Evolutionary conservation across 2,329 filamentous ascomycete species (phyloP).

Genomic region (Emydomyces testavorans): DNA sequence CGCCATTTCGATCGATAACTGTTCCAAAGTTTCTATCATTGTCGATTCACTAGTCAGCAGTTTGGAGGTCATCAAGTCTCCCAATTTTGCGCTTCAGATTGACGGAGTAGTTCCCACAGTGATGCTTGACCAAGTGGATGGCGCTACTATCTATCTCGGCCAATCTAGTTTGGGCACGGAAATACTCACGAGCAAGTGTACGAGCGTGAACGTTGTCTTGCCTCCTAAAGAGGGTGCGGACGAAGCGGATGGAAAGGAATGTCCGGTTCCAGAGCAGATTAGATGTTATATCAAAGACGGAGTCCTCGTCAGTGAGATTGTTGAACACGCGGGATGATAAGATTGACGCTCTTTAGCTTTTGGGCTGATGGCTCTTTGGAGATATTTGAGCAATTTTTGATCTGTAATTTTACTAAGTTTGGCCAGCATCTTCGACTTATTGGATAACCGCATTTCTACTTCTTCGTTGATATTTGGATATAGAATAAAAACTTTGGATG

Average conservation of each 20-base stretch:
- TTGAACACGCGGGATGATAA: slow-evolving; percentile 60
- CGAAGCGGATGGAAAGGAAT: slow-evolving; percentile 74
- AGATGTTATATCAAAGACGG: slow-evolving; percentile 68
- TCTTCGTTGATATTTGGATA: background rate
- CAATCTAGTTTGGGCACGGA: slow-evolving; percentile 67
- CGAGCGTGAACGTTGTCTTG: slow-evolving; percentile 76
- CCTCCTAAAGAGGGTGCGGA: slow-evolving; percentile 53
- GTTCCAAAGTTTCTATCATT: slow-evolving; percentile 67
- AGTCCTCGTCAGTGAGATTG: slow-evolving; percentile 80
- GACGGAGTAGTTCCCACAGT: slow-evolving; percentile 76
- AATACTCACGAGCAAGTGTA: slow-evolving; percentile 80
- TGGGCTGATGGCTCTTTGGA: background rate
- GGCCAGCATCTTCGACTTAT: background rate
- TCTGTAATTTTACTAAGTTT: background rate
- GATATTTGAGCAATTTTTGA: background rate
- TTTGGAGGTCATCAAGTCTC: slow-evolving; percentile 88
- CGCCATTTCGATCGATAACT: slow-evolving; percentile 92
- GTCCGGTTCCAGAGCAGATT: slow-evolving; percentile 80
- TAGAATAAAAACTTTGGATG: background rate
- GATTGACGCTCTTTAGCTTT: background rate
- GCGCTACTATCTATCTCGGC: slow-evolving; percentile 75
- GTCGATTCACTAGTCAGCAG: slow-evolving; percentile 82
- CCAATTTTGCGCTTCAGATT: slow-evolving; percentile 90
- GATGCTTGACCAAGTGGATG: slow-evolving; percentile 84
- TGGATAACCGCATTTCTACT: background rate